Evolutionary conservation across 495 filamentous ascomycete species (phyloP), one percentile per base, ranked within the genome.

Genomic region (Immersiella caudata): DNA sequence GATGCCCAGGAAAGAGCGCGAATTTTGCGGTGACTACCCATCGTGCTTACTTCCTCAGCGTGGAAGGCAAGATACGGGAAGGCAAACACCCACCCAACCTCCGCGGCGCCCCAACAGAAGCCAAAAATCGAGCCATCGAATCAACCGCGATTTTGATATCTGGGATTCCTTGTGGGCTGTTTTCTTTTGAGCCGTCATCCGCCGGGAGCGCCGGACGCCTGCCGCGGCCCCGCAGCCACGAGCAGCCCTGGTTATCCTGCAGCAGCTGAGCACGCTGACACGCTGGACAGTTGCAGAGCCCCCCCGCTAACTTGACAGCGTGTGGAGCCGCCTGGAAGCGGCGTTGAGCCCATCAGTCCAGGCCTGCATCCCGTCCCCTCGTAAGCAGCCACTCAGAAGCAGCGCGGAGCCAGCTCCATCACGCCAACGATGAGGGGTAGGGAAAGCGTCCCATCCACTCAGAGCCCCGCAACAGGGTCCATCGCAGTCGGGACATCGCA

Each of bases 191-290:
- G 52, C 52, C 7, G 52, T n/a, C 52, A 24, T 22, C 25, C 52
- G n/a, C 52, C 56, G 56, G 56, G 24, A 59, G 26, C 24, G 6
- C 56, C 56, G 56, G 56, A 25, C 27, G 21, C 16, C 25, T 59
- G 24, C 56, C 56, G 56, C 56, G 56, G 54, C 22, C 56, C 56
- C 56, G 56, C 56, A 27, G 25, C 56, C 56, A 59, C 27, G 56
- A 29, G 56, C 14, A 9, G 22, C 18, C 26, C 52, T 26, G 20
- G 52, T 22, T 55, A 2, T 22, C 52, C 52, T 12, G 40, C 40
- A 55, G 52, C 52, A 55, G 52, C 8, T n/a, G 7, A 26, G 21
- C 52, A 22, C 6, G 52, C n/a, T 22, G 11, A 14, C 40, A 46
- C 4, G 40, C 40, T 46, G 16, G 40, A 12, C 40, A 46, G 40